phyloP scores from a whole-genome alignment of 495 filamentous ascomycete species.

The Penicillium turbatum region DNA sequence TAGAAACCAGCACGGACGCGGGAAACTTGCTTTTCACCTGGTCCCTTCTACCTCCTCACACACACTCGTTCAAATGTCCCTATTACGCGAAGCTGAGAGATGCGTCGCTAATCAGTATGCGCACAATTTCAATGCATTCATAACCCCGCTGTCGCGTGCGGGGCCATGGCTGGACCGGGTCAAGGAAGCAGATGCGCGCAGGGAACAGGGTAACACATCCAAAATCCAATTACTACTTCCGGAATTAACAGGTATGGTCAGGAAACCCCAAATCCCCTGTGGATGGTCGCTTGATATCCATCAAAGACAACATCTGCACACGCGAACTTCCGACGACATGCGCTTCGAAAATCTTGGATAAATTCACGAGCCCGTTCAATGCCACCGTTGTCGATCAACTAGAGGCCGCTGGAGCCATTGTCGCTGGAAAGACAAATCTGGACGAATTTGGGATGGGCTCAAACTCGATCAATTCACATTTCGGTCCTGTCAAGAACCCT shows the following conservation, averaged over 20 bases:
- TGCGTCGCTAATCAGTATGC: slow-evolving; percentile 44
- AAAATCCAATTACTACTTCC: neutral
- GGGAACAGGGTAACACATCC: slow-evolving; percentile 29
- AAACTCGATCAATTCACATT: slow-evolving; percentile 70
- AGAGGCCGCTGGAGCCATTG: slow-evolving; percentile 56
- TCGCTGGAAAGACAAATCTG: slow-evolving; percentile 82
- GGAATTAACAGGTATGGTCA: slow-evolving; percentile 10
- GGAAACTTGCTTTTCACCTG: slow-evolving; percentile 10
- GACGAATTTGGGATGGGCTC: slow-evolving; percentile 99
- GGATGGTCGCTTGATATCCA: slow-evolving; percentile 59
- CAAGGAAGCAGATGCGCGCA: slow-evolving; percentile 39
- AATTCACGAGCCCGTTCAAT: slow-evolving; percentile 70
- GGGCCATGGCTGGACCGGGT: slow-evolving; percentile 33
- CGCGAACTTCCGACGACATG: slow-evolving; percentile 69
- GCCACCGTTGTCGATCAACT: slow-evolving; percentile 75
- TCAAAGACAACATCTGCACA: slow-evolving; percentile 92
- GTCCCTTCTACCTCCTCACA: neutral
- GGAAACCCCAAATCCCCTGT: slow-evolving; percentile 33
- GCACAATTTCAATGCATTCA: slow-evolving; percentile 45
- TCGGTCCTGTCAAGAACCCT: slow-evolving; percentile 59
- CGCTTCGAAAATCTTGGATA: slow-evolving; percentile 69
- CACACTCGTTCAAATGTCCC: slow-evolving; percentile 35
- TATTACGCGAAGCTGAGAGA: slow-evolving; percentile 47
- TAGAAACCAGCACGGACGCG: slow-evolving; percentile 13
- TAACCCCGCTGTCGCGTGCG: slow-evolving; percentile 34